Base-by-base conservation (phyloP, 2,329 filamentous ascomycete species). In the Juglanconis juglandina region DNA sequence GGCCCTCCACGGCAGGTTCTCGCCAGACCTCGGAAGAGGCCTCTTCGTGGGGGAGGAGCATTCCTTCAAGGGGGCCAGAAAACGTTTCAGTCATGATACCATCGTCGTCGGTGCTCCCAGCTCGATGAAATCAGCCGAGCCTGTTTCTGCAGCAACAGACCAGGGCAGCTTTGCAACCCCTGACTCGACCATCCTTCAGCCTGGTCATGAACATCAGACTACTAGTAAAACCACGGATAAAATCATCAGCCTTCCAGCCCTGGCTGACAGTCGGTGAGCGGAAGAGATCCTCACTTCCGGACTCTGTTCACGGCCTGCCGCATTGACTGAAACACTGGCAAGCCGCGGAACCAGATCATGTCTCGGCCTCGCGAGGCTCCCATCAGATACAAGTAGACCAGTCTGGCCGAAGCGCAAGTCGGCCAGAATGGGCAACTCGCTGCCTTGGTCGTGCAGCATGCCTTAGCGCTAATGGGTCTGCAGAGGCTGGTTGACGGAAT, bases 121-220 rank as follows among this genome's bases (percentile, higher is more conserved):
- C 14, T 47, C 44, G 17, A 44, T 14, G 44, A 47, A 60, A 24
- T 37, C 52, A 53, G 13, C 51, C 48, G 17, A 51, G 35, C 54
- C 34, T 56, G 60, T 62, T 62, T 62, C 60, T 62, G 60, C 56
- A 56, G 60, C 60, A 62, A 62, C 60, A 56, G 48, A 35, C 35
- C 47, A 34, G 47, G 47, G 47, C 47, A 11, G 24, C n/a, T 33
- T 32, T 9, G 10, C 47, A 11, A 33, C 47, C 4, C 44, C 30
- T 33, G 41, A 17, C 39, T 54, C 41, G 32, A 9, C 52, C 11
- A 3, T 44, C n/a, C 52, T 10, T 35, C 14, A n/a, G 32, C 37
- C 52, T 34, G 41, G 14, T 24, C 44, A 14, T 44, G 42, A 44
- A 13, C 24, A 24, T 24, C 24, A 24, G 24, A 24, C 24, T 24